Evolutionary conservation across 2,329 filamentous ascomycete genomes (phyloP).

Genomic region (Lecanicillium sp.): DNA sequence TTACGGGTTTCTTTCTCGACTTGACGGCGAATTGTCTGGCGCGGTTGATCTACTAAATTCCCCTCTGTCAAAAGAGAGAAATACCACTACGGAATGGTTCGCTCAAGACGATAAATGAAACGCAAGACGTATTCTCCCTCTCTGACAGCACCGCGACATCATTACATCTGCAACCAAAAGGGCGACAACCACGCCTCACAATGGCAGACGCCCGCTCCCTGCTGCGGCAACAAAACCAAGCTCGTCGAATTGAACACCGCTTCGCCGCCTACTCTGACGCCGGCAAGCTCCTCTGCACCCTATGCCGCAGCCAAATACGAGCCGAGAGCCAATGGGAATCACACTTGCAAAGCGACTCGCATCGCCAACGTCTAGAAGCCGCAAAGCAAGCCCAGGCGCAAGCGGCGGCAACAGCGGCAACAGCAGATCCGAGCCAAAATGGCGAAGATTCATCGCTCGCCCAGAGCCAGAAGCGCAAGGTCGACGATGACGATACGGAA

Average conservation of each 20-base stretch:
- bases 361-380: slow-evolving; percentile 27
- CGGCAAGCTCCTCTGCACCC: slow-evolving; percentile 58
- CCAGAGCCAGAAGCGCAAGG: slow-evolving; percentile 23
- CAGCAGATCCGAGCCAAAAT: slow-evolving; percentile 11
- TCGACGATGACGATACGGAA: slow-evolving; percentile 23
- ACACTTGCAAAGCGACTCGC: slow-evolving; percentile 44
- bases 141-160: too few species aligned
- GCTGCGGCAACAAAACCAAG: slow-evolving; percentile 67
- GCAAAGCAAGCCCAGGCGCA: slow-evolving; percentile 5
- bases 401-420: slow-evolving; percentile 8
- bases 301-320: slow-evolving; percentile 58
- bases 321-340: slow-evolving; percentile 59
- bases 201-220: slow-evolving; percentile 79
- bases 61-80: too few species aligned
- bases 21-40: too few species aligned
- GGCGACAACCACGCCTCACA: slow-evolving; percentile 7
- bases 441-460: slow-evolving; percentile 12
- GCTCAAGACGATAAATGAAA: too few species aligned
- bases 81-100: too few species aligned
- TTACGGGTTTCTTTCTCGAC: too few species aligned
- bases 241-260: slow-evolving; percentile 64
- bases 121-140: too few species aligned
- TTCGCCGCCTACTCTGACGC: slow-evolving; percentile 59
- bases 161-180: too few species aligned
- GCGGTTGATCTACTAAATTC: too few species aligned